Conservation (phyloP, 1,284 basidiomycete genomes). For the Coriolopsis trogii region DNA sequence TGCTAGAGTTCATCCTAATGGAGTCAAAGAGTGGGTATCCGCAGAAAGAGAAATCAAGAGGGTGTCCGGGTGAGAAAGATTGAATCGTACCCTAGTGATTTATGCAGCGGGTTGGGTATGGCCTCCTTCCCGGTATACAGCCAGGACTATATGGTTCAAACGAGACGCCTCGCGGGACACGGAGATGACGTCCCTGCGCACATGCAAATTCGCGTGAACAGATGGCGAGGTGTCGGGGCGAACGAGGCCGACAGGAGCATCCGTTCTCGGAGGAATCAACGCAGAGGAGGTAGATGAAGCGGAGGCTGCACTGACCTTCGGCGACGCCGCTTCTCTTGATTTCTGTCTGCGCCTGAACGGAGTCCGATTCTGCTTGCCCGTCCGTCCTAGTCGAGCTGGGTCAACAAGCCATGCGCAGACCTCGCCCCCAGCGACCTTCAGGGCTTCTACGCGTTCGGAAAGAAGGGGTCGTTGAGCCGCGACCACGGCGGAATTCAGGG, state of each 20-base stretch:
- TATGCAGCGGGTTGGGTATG: background rate
- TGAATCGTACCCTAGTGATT: too few species aligned
- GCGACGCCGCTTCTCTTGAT: background rate
- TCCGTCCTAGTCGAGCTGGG: too few species aligned
- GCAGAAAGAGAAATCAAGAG: background rate
- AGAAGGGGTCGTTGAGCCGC: background rate
- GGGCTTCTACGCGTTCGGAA: background rate
- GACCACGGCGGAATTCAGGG: conserved; percentile 8
- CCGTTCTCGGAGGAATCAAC: conserved; percentile 1
- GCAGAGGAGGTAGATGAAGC: conserved; percentile 8
- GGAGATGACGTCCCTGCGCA: background rate
- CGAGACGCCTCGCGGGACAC: conserved; percentile 13
- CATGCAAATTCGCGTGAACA: background rate
- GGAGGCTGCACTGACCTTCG: conserved; percentile 10
- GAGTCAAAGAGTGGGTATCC: background rate
- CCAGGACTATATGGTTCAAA: conserved; percentile 3
- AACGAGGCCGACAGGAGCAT: conserved; percentile 1
- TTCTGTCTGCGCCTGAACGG: background rate
- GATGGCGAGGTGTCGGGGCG: conserved; percentile 4
- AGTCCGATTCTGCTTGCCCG: too few species aligned
- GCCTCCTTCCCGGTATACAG: background rate
- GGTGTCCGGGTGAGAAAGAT: background rate
- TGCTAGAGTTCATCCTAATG: conserved; percentile 2
- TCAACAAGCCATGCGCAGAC: conserved; percentile 2
- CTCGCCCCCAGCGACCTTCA: background rate